phyloP scores from a whole-genome alignment of 441 rosid genomes.

The Kokia cookei region DNA sequence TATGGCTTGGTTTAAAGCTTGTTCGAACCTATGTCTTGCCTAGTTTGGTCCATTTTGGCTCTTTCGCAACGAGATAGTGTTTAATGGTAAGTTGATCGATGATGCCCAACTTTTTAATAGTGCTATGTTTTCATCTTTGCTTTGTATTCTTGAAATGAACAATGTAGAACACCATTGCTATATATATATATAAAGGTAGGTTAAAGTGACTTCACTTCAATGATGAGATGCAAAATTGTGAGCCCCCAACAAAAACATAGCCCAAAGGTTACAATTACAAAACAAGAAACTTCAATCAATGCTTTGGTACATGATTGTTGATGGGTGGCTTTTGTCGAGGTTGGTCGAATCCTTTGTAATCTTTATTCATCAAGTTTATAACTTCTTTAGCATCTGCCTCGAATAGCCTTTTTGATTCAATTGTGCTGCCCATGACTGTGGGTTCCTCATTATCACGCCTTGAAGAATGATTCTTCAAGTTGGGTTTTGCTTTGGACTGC shows the following conservation, averaged over 20 bases:
- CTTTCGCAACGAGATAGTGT: too few relatives aligned
- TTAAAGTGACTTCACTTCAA: neutral
- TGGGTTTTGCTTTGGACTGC: neutral
- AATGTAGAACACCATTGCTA: too few relatives aligned
- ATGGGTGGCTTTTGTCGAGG: slow-evolving; percentile 51
- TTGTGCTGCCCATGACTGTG: neutral
- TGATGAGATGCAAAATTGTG: slow-evolving; percentile 1
- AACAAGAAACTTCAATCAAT: slow-evolving; percentile 7
- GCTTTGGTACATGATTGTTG: slow-evolving; percentile 38
- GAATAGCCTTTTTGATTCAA: neutral
- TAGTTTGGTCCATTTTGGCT: too few relatives aligned
- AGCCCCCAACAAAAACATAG: neutral
- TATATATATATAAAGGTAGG: too few relatives aligned
- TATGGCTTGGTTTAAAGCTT: too few relatives aligned
- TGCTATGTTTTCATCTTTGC: too few relatives aligned
- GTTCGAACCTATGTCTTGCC: too few relatives aligned
- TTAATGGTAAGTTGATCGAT: too few relatives aligned
- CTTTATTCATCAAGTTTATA: neutral
- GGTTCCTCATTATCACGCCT: neutral
- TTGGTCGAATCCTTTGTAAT: slow-evolving; percentile 13
- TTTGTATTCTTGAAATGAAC: too few relatives aligned
- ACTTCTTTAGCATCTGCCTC: neutral
- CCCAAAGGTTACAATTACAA: neutral
- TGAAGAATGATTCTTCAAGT: neutral
- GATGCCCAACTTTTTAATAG: too few relatives aligned